Base-by-base conservation (phyloP, 352 stramenopile genomes). In the Phytophthora melonis region DNA sequence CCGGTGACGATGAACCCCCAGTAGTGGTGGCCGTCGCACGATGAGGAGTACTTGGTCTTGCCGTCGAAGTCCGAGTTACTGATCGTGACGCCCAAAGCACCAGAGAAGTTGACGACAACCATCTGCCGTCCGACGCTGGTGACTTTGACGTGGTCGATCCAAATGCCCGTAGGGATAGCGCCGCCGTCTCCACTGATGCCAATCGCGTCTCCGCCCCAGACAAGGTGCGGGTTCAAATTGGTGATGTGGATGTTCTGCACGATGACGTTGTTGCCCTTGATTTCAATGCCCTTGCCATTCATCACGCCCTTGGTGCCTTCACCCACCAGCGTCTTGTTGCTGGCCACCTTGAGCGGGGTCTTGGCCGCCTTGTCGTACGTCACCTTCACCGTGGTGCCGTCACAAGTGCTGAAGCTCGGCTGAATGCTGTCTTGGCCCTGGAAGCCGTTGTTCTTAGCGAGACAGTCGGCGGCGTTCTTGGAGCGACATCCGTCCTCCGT, bases 181-280 rank as follows among this genome's bases (percentile, higher is more conserved):
- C 65, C 53, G 18, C 13, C 27, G 3, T 64, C 36, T 6, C 63
- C 69, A 5, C 69, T 11, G 11, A 81, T 75, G 10, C 52, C 41
- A 25, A 85, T 78, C 8, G 30, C 76, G 55, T 77, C 70, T 1
- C 70, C 69, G 4, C 69, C 58, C 69, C 69, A 76, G 3, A 72
- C 58, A 1, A 79, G 23, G 19, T 80, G 72, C 30, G 75, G 71
- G 16, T 84, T 82, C 36, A 84, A 49, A 7, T 81, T 68, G 1
- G 73, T 81, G 41, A 81, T 75, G 65, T 82, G 72, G 36, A 82
- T 74, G 25, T 82, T 80, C 53, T 82, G 73, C n/a, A 82, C 30
- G n/a, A 82, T 82, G 3, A 83, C 66, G 57, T 81, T 83, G 55
- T 53, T 67, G 25, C 67, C 73, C 13, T 43, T 11, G 23, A 81